Conservation (phyloP, 805 yeast species). For the Teunomyces gatunensis region DNA sequence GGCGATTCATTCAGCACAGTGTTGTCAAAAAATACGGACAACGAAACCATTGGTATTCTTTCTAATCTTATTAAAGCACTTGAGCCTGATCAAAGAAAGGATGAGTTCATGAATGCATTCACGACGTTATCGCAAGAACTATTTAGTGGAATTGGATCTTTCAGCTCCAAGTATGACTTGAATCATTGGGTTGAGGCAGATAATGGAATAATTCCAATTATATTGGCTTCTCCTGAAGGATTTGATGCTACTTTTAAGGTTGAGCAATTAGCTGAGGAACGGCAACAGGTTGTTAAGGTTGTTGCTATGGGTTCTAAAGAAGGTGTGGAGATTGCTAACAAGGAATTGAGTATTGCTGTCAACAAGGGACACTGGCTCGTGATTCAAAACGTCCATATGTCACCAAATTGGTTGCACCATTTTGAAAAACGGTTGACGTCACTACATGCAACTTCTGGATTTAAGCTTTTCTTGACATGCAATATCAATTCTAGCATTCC, state of each 20-base stretch:
- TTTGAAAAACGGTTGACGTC: slow-evolving; percentile 48
- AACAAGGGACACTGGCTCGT: slow-evolving; percentile 66
- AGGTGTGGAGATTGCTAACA: slow-evolving; percentile 54
- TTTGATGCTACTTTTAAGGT: slow-evolving; percentile 65
- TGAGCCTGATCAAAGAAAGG: background rate
- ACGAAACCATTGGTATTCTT: slow-evolving; percentile 15
- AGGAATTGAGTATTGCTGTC: slow-evolving; percentile 46
- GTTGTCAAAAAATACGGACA: slow-evolving; percentile 13
- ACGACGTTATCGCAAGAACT: slow-evolving; percentile 19
- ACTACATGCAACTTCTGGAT: slow-evolving; percentile 23
- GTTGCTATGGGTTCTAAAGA: slow-evolving; percentile 78
- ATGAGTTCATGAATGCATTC: slow-evolving; percentile 16
- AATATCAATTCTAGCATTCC: slow-evolving; percentile 49
- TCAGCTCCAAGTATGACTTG: slow-evolving; percentile 32
- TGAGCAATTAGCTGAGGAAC: slow-evolving; percentile 37
- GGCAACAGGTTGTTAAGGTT: slow-evolving; percentile 27
- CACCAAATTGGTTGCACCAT: slow-evolving; percentile 58
- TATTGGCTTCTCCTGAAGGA: slow-evolving; percentile 59
- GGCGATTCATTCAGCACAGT: slow-evolving; percentile 8
- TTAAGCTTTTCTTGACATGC: slow-evolving; percentile 68
- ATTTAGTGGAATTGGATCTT: slow-evolving; percentile 25
- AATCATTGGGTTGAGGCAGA: slow-evolving; percentile 23
- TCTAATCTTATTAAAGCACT: slow-evolving; percentile 12
- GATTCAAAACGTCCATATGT: slow-evolving; percentile 78
- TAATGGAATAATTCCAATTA: slow-evolving; percentile 32